These are phyloP conservation scores for Diutina ranongensis DNA, from an alignment of 1,139 yeast genomes.

Conservation along the genomic window DNA sequence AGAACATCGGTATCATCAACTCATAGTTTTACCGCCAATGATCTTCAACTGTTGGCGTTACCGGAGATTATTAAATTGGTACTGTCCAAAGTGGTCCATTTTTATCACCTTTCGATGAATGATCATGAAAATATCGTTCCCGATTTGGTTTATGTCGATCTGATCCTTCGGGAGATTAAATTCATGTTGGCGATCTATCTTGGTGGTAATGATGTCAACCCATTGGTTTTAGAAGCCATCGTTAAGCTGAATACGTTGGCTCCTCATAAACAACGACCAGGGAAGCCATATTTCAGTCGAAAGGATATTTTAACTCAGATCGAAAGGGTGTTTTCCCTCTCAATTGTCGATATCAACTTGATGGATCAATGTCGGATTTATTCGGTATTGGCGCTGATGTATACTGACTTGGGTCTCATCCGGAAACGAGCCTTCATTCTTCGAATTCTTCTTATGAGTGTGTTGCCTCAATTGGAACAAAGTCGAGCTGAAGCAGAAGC, in stretches of 20 bases:
- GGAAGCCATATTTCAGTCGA: constrained; percentile 14
- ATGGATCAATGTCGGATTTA: constrained; percentile 52
- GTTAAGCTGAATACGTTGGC: not conserved
- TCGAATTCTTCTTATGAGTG: constrained; percentile 43
- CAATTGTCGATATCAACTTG: constrained; percentile 31
- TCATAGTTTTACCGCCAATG: not conserved
- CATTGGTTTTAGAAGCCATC: not conserved
- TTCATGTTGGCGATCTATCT: constrained; percentile 45
- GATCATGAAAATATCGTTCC: constrained; percentile 70
- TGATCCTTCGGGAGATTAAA: constrained; percentile 50
- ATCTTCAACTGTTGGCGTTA: constrained; percentile 13
- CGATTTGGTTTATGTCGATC: constrained; percentile 67
- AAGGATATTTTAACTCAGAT: constrained; percentile 40
- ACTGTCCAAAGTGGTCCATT: constrained; percentile 36
- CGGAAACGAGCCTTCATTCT: constrained; percentile 66
- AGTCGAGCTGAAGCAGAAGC: constrained; percentile 7
- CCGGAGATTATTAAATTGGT: constrained; percentile 41
- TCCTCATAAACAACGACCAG: not conserved
- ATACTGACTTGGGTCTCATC: constrained; percentile 45
- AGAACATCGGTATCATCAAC: not conserved
- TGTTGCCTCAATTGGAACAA: constrained; percentile 30
- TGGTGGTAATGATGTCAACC: constrained; percentile 28
- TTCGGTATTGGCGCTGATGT: constrained; percentile 55
- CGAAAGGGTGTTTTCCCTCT: constrained; percentile 31
- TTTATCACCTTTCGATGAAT: constrained; percentile 47